Evolutionary conservation across 1,284 basidiomycete species (phyloP).

Genomic region (Ganoderma lucidum): DNA sequence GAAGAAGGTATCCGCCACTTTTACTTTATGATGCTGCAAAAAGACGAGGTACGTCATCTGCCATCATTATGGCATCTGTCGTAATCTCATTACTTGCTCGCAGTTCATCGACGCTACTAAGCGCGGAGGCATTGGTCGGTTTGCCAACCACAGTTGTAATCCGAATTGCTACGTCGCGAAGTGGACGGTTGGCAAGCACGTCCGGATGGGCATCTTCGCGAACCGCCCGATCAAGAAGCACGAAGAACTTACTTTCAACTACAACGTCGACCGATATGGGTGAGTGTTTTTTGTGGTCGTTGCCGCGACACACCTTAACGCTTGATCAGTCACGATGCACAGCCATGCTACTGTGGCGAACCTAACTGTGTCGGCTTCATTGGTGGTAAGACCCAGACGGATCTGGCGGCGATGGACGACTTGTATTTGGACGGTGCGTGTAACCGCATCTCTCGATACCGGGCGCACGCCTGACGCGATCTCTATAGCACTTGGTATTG

Average conservation of each 20-base stretch:
- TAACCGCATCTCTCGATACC: not conserved
- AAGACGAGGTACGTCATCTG: slow-evolving; percentile 80
- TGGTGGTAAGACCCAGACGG: slow-evolving; percentile 99
- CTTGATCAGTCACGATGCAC: slow-evolving; percentile 84
- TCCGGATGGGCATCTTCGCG: slow-evolving; percentile 99
- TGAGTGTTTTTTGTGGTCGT: slow-evolving; percentile 48
- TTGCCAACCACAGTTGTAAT: slow-evolving; percentile 98
- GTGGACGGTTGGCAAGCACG: slow-evolving; percentile 92
- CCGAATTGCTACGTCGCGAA: slow-evolving; percentile 99
- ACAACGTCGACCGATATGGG: slow-evolving; percentile 99
- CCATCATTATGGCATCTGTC: not conserved
- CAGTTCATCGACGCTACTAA: slow-evolving; percentile 99
- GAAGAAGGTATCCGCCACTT: slow-evolving; percentile 96
- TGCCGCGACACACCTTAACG: not conserved
- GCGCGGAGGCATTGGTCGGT: slow-evolving; percentile 94
- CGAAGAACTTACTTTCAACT: slow-evolving; percentile 99
- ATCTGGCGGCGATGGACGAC: slow-evolving; percentile 93
- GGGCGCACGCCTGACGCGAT: slow-evolving; percentile 10
- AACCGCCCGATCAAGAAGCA: slow-evolving; percentile 83
- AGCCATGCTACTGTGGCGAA: slow-evolving; percentile 96
- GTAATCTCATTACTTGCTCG: not conserved
- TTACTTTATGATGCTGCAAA: slow-evolving; percentile 99
- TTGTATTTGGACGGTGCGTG: slow-evolving; percentile 91
- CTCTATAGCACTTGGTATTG: slow-evolving; percentile 87
- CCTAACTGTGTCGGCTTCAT: slow-evolving; percentile 96